Evolutionary conservation across 345 rosid genomes (phyloP).

Genomic region (Brassica nigra): DNA sequence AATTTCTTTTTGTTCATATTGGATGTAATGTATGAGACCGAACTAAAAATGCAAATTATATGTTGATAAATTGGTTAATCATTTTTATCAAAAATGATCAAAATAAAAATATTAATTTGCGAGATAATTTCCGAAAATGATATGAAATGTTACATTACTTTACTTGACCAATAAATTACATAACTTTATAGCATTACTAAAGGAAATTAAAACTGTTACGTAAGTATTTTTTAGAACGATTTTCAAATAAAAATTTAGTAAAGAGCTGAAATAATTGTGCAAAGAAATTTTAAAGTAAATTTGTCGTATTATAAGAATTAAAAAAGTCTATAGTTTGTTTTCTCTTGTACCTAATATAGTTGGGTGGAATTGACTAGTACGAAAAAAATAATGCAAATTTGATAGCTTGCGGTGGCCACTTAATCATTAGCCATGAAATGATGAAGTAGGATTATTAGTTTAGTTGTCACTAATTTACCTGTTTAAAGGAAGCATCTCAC

Average conservation of each 20-base stretch:
- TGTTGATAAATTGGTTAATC: neutral
- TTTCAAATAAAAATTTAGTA: neutral
- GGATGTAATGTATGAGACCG: neutral
- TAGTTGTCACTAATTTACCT: conserved; percentile 5
- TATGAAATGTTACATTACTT: neutral
- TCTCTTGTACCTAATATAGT: conserved; percentile 6
- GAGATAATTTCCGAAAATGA: neutral
- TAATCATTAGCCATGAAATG: conserved; percentile 15
- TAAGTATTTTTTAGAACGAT: neutral
- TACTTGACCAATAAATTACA: too few relatives aligned
- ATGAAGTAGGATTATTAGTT: conserved; percentile 20
- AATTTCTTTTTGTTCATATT: conserved; percentile 1
- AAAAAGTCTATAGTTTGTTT: neutral
- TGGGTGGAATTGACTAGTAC: conserved; percentile 13
- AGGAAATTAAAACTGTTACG: neutral
- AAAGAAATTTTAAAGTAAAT: neutral
- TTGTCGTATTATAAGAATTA: neutral
- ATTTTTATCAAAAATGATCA: neutral
- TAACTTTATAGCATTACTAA: neutral
- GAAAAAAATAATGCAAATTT: conserved; percentile 14
- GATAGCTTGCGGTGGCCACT: conserved; percentile 13
- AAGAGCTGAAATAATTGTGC: neutral
- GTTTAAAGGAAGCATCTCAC: neutral
- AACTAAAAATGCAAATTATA: neutral
- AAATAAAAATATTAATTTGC: too few relatives aligned